Base-by-base conservation (phyloP, 192 early-diverging fungal genomes). In the Rhizoclosmatium sp. region DNA sequence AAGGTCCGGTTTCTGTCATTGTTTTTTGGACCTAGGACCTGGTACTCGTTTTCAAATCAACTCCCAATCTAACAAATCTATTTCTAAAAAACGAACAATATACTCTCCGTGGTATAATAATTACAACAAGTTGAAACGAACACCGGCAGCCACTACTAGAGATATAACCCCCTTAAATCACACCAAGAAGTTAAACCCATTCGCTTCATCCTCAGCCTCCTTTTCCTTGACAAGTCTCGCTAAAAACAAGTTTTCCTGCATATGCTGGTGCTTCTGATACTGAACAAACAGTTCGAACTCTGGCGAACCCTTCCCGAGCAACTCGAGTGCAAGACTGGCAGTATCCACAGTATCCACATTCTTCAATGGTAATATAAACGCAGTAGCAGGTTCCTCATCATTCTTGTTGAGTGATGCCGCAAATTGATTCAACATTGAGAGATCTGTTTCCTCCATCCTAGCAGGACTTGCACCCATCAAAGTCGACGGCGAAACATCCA, bases 151-250 rank as follows among this genome's bases (percentile, higher is more conserved):
- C 54, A 9, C 54, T n/a, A 9, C 54, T n/a, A 9, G 19, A 14
- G 54, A 9, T 56, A 9, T n/a, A 9, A 9, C 54, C 54, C 9
- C 54, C 9, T 56, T 56, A 56, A 14, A n/a, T 56, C 9, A 56
- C 54, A 56, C 54, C 54, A 56, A 56, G 19, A 56, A 56, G 54
- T 56, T n/a, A 56, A 56, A 56, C 54, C 54, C 54, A 56, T 56
- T 56, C 54, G 19, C 54, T n/a, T 56, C 10, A 56, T 56, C 54
- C 54, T 56, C 54, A 9, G 19, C 54, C 54, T 56, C 54, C 54
- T 56, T 9, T n/a, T 56, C 54, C 54, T 56, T 56, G 10, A 56
- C 54, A 9, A 56, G 19, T n/a, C 9, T 56, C 19, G 9, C 54
- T n/a, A 56, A 56, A 9, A 56, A 56, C 54, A 56, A 14, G 9